A percentile compares a stretch with the other conserved stretches of the same genome.
These are phyloP conservation scores for Lepiota subincarnata DNA, from an alignment of 768 basidiomycete species.

Conservation along the genomic window DNA sequence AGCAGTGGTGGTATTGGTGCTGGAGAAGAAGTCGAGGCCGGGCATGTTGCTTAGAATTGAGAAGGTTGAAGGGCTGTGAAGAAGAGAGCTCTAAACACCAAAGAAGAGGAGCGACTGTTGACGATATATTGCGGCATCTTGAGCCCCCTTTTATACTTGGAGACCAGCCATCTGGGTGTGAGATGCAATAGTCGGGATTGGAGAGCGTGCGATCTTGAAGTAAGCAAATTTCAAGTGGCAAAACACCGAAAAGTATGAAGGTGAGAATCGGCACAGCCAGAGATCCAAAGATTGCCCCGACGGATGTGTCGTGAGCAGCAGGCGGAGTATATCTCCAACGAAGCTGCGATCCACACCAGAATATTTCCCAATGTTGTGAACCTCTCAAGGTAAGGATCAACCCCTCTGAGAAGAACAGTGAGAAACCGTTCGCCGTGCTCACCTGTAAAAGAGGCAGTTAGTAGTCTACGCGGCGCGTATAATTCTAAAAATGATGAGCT, in stretches of 20 bases:
- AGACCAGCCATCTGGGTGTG: neutral
- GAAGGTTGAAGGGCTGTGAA: neutral
- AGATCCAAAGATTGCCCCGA: neutral
- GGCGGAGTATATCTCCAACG: neutral
- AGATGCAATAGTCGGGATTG: neutral
- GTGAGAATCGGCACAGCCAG: neutral
- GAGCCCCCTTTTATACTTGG: constrained; percentile 1
- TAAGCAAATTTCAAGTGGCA: neutral
- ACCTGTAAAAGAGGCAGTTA: neutral
- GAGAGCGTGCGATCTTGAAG: constrained; percentile 3
- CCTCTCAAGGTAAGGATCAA: neutral
- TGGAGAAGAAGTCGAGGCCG: constrained; percentile 8
- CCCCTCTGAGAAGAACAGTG: neutral
- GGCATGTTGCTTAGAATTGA: constrained; percentile 2
- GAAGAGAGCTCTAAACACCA: neutral
- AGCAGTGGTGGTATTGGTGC: neutral
- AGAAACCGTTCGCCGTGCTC: neutral
- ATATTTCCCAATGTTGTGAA: neutral
- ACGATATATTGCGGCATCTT: neutral
- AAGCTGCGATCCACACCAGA: neutral
- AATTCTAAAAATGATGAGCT: neutral
- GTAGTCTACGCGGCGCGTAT: neutral
- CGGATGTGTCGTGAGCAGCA: neutral
- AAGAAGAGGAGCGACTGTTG: neutral
- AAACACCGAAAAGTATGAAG: neutral